A percentile compares a stretch with the other conserved stretches of the same genome.
These are phyloP conservation scores for Pilobolus umbonatus DNA, from an alignment of 192 early-diverging fungal species.

Conservation along the genomic window DNA sequence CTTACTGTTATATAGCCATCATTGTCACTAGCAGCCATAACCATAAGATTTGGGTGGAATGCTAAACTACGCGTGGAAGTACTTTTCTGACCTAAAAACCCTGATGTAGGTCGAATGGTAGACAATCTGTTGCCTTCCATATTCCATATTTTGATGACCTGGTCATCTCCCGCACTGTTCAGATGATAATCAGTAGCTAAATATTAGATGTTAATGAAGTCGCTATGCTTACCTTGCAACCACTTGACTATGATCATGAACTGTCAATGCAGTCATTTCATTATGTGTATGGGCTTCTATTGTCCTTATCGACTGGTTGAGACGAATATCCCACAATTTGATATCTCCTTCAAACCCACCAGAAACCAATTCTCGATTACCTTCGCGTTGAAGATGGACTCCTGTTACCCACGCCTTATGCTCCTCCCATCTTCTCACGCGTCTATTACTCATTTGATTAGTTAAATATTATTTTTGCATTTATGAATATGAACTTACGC, in stretches of 20 bases:
- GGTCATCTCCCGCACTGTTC: slow-evolving; percentile 33
- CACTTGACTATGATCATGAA: slow-evolving; percentile 57
- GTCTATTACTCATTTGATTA: slow-evolving; percentile 24
- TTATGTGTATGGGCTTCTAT: slow-evolving; percentile 38
- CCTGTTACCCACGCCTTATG: slow-evolving; percentile 58
- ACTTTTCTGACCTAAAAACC: slow-evolving; percentile 51
- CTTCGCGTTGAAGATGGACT: slow-evolving; percentile 49
- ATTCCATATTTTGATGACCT: slow-evolving; percentile 56
- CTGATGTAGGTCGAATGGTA: slow-evolving; percentile 46
- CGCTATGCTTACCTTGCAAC: slow-evolving; percentile 48
- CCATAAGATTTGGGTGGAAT: slow-evolving; percentile 65
- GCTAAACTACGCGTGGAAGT: slow-evolving; percentile 51
- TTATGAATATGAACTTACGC: slow-evolving; percentile 51
- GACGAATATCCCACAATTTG: slow-evolving; percentile 59
- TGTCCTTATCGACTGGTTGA: slow-evolving; percentile 36
- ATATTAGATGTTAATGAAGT: slow-evolving; percentile 29
- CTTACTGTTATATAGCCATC: slow-evolving; percentile 42
- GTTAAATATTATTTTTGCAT: neutral
- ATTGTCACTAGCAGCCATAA: slow-evolving; percentile 45
- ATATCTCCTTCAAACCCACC: slow-evolving; percentile 57
- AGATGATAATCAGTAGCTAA: neutral
- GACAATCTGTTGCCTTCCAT: slow-evolving; percentile 41
- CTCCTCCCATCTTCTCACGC: slow-evolving; percentile 55
- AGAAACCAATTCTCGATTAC: slow-evolving; percentile 58
- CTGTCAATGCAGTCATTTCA: slow-evolving; percentile 51